phyloP scores from a whole-genome alignment of 495 filamentous ascomycete genomes.

The Aspergillus affinis region DNA sequence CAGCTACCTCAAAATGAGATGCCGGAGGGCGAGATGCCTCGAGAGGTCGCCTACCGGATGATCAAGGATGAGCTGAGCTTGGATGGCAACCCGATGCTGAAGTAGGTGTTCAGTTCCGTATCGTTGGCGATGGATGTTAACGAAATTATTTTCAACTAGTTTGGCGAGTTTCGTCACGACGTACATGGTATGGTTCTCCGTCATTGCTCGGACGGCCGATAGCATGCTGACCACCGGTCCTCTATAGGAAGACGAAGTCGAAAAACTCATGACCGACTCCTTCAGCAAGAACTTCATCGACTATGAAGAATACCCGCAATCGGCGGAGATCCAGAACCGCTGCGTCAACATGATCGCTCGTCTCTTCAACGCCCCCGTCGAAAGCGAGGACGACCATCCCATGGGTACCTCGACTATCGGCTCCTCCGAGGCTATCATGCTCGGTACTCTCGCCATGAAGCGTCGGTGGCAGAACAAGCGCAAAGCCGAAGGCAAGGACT shows the following conservation, averaged over 20 bases:
- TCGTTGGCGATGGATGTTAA: constrained; percentile 6
- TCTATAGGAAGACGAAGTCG: constrained; percentile 76
- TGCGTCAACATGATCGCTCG: constrained; percentile 93
- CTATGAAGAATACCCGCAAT: constrained; percentile 89
- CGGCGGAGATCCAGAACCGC: constrained; percentile 86
- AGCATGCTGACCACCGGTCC: neutral
- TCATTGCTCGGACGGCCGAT: too few species aligned
- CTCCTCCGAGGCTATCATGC: constrained; percentile 87
- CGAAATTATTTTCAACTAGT: constrained; percentile 32
- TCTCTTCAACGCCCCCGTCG: constrained; percentile 70
- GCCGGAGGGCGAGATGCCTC: constrained; percentile 88
- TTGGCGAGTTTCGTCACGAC: constrained; percentile 80
- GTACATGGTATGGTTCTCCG: constrained; percentile 64
- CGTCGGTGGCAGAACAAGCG: constrained; percentile 88
- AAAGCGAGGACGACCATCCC: constrained; percentile 50
- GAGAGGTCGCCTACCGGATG: constrained; percentile 88
- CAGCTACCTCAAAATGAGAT: constrained; percentile 81
- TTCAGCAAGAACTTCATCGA: constrained; percentile 93
- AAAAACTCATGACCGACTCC: constrained; percentile 85
- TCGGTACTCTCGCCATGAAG: constrained; percentile 90
- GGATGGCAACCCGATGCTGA: constrained; percentile 53
- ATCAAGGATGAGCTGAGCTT: constrained; percentile 91
- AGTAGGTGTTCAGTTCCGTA: constrained; percentile 48
- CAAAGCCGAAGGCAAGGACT: constrained; percentile 71
- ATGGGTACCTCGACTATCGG: constrained; percentile 87